phyloP scores from a whole-genome alignment of 2,329 filamentous ascomycete species.

The Pyrenophora teres region DNA sequence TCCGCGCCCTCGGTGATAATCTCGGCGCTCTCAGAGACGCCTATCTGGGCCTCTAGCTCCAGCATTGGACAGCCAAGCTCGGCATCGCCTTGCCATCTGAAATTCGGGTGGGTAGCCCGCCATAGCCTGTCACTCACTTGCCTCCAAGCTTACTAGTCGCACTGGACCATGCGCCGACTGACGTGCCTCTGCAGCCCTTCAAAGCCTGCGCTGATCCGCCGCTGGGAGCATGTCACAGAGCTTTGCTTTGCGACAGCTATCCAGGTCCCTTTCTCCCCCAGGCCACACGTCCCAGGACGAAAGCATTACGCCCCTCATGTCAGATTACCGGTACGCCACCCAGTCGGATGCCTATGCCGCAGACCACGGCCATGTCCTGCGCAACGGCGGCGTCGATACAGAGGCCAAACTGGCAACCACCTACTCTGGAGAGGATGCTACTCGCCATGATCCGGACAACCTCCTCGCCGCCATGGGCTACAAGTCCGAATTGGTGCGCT shows the following conservation, averaged over 20 bases:
- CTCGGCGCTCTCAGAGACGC: constrained; percentile 16
- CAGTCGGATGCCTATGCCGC: constrained; percentile 44
- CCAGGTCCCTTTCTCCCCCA: constrained; percentile 12
- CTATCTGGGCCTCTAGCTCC: constrained; percentile 15
- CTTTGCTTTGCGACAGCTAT: constrained; percentile 25
- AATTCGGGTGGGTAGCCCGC: constrained; percentile 25
- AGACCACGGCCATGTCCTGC: constrained; percentile 35
- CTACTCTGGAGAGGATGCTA: constrained; percentile 30
- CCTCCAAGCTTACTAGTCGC: constrained; percentile 28
- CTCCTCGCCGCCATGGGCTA: constrained; percentile 68
- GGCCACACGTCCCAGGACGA: constrained; percentile 16
- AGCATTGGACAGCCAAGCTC: constrained; percentile 25
- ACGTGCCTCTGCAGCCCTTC: constrained; percentile 35
- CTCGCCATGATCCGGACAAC: constrained; percentile 60
- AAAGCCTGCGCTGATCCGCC: constrained; percentile 33
- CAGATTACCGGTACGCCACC: constrained; percentile 36
- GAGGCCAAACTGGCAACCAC: constrained; percentile 34
- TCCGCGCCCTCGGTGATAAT: constrained; percentile 21
- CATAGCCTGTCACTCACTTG: constrained; percentile 10
- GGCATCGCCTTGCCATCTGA: constrained; percentile 21
- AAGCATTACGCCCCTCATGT: constrained; percentile 23
- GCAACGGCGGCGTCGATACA: constrained; percentile 28
- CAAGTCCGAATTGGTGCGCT: constrained; percentile 67
- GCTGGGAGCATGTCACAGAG: constrained; percentile 15
- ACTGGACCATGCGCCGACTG: constrained; percentile 29